Percentiles rank a stretch among this genome's conserved stretches.
phyloP scores from a whole-genome alignment of 2,329 filamentous ascomycete species.

The Aspergillus thermomutatus region DNA sequence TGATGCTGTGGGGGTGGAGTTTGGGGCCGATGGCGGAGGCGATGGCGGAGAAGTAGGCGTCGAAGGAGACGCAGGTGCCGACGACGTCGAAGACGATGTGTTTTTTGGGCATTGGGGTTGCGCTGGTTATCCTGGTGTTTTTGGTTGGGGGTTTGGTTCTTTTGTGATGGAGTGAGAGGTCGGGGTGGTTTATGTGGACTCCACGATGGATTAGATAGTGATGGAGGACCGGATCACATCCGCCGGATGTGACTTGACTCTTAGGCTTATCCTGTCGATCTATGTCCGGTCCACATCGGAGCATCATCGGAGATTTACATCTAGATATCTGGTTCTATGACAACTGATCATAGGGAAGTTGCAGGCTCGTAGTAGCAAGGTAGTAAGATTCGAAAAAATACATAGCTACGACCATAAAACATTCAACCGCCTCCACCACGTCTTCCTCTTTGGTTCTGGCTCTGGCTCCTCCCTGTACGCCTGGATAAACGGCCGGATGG shows the following conservation, averaged over 20 bases:
- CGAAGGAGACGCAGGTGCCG: conserved; percentile 46
- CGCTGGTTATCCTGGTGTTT: too few relatives aligned
- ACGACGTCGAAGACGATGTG: conserved; percentile 54
- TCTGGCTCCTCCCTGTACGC: conserved; percentile 26
- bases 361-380: too few relatives aligned
- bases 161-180: too few relatives aligned
- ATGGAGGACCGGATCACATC: too few relatives aligned
- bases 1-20: conserved; percentile 32
- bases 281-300: background rate
- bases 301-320: background rate
- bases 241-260: too few relatives aligned
- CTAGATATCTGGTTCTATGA: too few relatives aligned
- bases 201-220: too few relatives aligned
- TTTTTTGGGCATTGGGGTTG: conserved; percentile 30
- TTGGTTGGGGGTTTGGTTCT: too few relatives aligned
- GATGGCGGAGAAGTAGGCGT: conserved; percentile 40
- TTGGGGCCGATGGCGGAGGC: conserved; percentile 35
- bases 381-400: too few relatives aligned
- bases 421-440: conserved; percentile 21
- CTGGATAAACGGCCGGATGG: conserved; percentile 34
- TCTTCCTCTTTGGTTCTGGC: conserved; percentile 19
- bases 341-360: too few relatives aligned
- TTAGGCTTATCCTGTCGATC: too few relatives aligned
- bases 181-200: too few relatives aligned
- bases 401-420: conserved; percentile 27